phyloP scores from a whole-genome alignment of 2,329 filamentous ascomycete genomes.

The Paraconiothyrium brasiliense region DNA sequence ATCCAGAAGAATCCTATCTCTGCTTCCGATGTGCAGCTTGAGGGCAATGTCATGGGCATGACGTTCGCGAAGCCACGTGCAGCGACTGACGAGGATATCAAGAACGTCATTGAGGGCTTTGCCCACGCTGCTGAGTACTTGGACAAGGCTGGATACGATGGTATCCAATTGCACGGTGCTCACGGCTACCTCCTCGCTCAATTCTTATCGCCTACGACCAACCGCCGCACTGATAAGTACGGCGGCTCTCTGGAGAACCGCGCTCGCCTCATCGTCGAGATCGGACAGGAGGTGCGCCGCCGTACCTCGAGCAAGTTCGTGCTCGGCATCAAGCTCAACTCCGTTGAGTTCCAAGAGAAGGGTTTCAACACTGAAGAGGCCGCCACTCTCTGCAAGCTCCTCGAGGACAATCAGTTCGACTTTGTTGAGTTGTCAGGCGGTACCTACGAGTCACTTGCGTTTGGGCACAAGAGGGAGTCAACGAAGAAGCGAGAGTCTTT shows the following conservation, averaged over 20 bases:
- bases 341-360: slow-evolving; percentile 64
- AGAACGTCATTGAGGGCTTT: slow-evolving; percentile 66
- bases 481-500: slow-evolving; percentile 67
- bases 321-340: slow-evolving; percentile 67
- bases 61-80: slow-evolving; percentile 64
- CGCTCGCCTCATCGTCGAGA: slow-evolving; percentile 53
- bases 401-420: slow-evolving; percentile 63
- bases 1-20: slow-evolving; percentile 62
- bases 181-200: slow-evolving; percentile 58
- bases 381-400: slow-evolving; percentile 56
- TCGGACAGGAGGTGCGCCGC: slow-evolving; percentile 49
- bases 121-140: slow-evolving; percentile 69
- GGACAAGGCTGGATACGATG: slow-evolving; percentile 69
- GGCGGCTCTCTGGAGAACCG: slow-evolving; percentile 56
- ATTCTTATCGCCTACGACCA: slow-evolving; percentile 55
- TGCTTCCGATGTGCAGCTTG: slow-evolving; percentile 56
- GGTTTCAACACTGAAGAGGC: slow-evolving; percentile 64
- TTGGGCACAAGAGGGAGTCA: slow-evolving; percentile 62
- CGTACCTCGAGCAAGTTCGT: slow-evolving; percentile 53
- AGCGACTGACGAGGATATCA: slow-evolving; percentile 65
- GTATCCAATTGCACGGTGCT: slow-evolving; percentile 58
- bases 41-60: slow-evolving; percentile 53
- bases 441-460: slow-evolving; percentile 65
- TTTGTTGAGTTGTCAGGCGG: slow-evolving; percentile 70
- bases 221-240: slow-evolving; percentile 56